Evolutionary conservation across 345 rosid genomes (phyloP), one percentile per base, ranked within the genome.

Genomic region (Xanthoceras sorbifolium): DNA sequence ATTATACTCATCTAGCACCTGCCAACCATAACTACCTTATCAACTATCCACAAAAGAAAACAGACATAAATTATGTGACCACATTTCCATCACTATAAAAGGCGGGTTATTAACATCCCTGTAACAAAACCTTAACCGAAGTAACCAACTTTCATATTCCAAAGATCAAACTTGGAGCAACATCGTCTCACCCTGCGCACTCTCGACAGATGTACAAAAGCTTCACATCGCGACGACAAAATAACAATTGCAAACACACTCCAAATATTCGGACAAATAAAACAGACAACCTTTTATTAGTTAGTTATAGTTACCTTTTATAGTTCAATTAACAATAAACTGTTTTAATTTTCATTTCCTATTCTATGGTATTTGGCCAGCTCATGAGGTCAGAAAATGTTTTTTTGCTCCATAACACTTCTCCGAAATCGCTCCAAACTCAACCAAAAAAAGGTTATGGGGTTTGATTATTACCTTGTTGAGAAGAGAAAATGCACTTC

Each of bases 1-100:
- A 85, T 90, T 90, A 81, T 94, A 92, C 88, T 94, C 99, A 84
- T 97, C 99, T 52, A 94, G 48, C 44, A 97, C 90, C 98, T 97
- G 84, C 79, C 42, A 60, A 34, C 62, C 42, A 79, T 36, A 28
- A 32, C 38, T 1, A 65, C 32, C 44, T 54, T 14, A n/a, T 46
- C 69, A 64, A 31, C n/a, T 31, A 46, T 32, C 28, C 40, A 60
- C 15, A 17, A 34, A 71, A 26, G 54, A 9, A 38, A 59, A 55
- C 52, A 42, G 57, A 63, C 9, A 52, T 1, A 23, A 38, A 72
- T 3, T 57, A 72, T 26, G 40, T 54, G 14, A 29, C 3, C 25
- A 59, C 2, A 40, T 8, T 38, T 60, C 9, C 25, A 15, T 20
- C 6, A 17, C 15, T 36, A 4, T 3, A 73, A 40, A 42, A n/a